These are phyloP conservation scores for Lachancea meyersii DNA, from an alignment of 805 yeast species.

Conservation along the genomic window DNA sequence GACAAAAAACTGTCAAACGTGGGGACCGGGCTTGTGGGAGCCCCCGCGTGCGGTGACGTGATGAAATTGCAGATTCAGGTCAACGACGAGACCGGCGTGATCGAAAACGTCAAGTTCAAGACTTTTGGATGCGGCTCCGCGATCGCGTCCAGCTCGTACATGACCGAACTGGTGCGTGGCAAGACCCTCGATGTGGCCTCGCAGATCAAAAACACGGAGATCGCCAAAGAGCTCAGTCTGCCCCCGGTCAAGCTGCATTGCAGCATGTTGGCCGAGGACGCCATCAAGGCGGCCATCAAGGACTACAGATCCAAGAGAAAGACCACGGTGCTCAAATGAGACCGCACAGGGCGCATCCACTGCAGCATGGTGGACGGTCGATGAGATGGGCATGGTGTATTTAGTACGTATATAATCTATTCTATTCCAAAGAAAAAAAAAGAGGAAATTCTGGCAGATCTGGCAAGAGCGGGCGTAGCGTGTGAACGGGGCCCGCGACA, in stretches of 20 bases:
- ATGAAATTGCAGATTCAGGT: conserved; percentile 96
- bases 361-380: not conserved
- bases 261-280: conserved; percentile 98
- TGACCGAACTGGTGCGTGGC: conserved; percentile 93
- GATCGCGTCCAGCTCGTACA: conserved; percentile 90
- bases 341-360: not conserved
- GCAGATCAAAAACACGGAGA: conserved; percentile 84
- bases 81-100: conserved; percentile 80
- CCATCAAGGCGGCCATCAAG: conserved; percentile 93
- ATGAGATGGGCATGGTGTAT: too few species aligned
- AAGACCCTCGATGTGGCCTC: conserved; percentile 92
- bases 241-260: conserved; percentile 98
- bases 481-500: too few species aligned
- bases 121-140: conserved; percentile 99
- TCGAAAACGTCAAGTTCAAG: conserved; percentile 93
- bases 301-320: conserved; percentile 83
- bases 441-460: not conserved
- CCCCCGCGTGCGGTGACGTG: conserved; percentile 99
- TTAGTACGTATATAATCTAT: not conserved
- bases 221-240: conserved; percentile 87
- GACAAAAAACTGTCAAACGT: conserved; percentile 71
- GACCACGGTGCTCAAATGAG: conserved; percentile 13
- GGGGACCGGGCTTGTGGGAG: conserved; percentile 97
- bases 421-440: not conserved
- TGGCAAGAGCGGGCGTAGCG: not conserved